phyloP scores from a whole-genome alignment of 2,329 filamentous ascomycete genomes.

The Clonostachys sp. region DNA sequence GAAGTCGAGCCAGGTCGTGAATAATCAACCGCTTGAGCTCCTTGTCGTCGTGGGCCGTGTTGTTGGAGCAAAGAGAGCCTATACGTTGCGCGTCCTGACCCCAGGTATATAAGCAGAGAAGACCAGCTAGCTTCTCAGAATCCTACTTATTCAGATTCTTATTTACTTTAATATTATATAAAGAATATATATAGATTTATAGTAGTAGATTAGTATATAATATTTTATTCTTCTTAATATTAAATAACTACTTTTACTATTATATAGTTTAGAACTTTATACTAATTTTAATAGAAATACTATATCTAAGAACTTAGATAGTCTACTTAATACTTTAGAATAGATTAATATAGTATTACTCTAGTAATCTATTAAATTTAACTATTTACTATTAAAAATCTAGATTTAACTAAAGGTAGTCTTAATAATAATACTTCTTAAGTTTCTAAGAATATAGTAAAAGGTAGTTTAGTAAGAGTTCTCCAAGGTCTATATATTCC shows the following conservation, averaged over 20 bases:
- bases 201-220: constrained; percentile 20
- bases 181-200: constrained; percentile 26
- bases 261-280: constrained; percentile 25
- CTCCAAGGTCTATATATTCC: too few species aligned
- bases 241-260: constrained; percentile 16
- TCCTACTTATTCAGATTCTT: constrained; percentile 5
- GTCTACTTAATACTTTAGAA: too few species aligned
- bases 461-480: too few species aligned
- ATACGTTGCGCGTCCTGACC: constrained; percentile 24
- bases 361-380: too few species aligned
- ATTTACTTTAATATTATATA: constrained; percentile 18
- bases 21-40: constrained; percentile 3
- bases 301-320: constrained; percentile 21
- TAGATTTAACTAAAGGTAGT: too few species aligned
- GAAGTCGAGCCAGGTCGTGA: constrained; percentile 6
- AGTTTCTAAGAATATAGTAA: too few species aligned
- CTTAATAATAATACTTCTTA: too few species aligned
- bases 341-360: too few species aligned
- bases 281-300: constrained; percentile 20
- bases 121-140: constrained; percentile 13
- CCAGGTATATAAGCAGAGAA: constrained; percentile 29
- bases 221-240: constrained; percentile 19
- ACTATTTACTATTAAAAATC: too few species aligned
- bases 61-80: constrained; percentile 12
- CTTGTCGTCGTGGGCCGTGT: neutral